phyloP scores from a whole-genome alignment of 345 rosid genomes.

The Salix viminalis region DNA sequence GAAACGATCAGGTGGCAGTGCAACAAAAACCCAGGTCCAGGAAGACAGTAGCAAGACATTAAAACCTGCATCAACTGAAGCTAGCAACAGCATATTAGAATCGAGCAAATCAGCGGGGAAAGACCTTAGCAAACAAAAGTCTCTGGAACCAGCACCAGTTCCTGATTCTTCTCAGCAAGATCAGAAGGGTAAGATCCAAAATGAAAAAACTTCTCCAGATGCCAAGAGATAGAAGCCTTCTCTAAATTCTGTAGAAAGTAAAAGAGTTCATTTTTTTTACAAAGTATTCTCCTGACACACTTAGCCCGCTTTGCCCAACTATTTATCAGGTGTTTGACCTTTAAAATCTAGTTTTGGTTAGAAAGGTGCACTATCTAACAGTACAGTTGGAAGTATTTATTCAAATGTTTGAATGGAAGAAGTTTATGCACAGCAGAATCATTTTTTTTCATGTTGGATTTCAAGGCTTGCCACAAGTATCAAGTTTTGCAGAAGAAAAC shows the following conservation, averaged over 20 bases:
- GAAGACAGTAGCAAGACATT: slow-evolving; percentile 29
- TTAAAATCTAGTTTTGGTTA: not conserved
- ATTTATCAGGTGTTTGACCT: not conserved
- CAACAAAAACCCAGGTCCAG: slow-evolving; percentile 35
- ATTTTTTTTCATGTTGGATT: not conserved
- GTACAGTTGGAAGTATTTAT: not conserved
- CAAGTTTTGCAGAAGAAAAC: not conserved
- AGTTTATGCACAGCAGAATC: not conserved
- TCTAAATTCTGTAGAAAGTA: not conserved
- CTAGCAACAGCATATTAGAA: slow-evolving; percentile 6
- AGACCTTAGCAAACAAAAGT: slow-evolving; percentile 5
- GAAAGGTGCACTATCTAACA: not conserved
- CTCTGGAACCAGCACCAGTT: slow-evolving; percentile 10
- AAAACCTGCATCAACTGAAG: slow-evolving; percentile 4
- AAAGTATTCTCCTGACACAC: not conserved
- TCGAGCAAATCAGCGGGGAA: slow-evolving; percentile 20
- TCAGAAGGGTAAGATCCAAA: slow-evolving; percentile 19
- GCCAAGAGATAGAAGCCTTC: slow-evolving; percentile 9
- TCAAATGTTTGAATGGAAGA: not conserved
- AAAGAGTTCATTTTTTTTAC: not conserved
- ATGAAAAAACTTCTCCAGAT: slow-evolving; percentile 17
- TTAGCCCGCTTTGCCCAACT: not conserved
- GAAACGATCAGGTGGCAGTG: slow-evolving; percentile 34
- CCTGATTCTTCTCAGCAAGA: slow-evolving; percentile 23
- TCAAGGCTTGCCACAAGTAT: not conserved